Base-by-base conservation (phyloP, 441 rosid species). In the Adansonia grandidieri region DNA sequence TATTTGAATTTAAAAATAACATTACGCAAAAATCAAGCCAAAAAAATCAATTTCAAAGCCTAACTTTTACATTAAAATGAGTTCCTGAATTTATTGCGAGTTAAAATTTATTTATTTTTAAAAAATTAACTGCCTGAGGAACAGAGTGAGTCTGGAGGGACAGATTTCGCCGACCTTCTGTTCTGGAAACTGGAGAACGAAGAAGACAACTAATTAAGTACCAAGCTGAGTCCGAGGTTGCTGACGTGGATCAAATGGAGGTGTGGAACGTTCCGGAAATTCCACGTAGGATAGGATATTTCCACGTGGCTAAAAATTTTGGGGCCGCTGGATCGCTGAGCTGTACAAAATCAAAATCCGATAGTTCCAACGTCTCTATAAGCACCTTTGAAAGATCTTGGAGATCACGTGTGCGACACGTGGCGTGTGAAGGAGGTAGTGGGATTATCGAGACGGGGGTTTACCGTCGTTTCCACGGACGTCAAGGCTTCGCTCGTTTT, bases 311-410 rank as follows among this genome's bases (percentile, higher is more conserved):
- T 20, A 3, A 1, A 11, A 0, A 0, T 2, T 17, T 40, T 67
- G 85, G 73, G 73, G 76, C 14, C 64, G 2, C 1, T 1, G 62
- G n/a, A 0, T 47, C 32, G 86, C 81, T 84, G 87, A 79, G 74
- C 48, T 86, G 89, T 89, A 81, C 80, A 72, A 80, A 84, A 87
- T 58, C 63, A 58, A 58, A 58, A 86, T 84, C 83, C 42, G 71
- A 1, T 78, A 80, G 87, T 79, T 80, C 20, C 1, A 24, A 48
- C 51, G 44, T 54, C 57, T 37, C 60, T 1, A 2, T 0, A 2
- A 5, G 84, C 56, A 78, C 75, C 84, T 72, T 66, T 2, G 40
- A 1, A 1, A 47, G 83, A 83, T 80, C 78, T 51, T 53, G 13
- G 11, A 50, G 78, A 82, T 81, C 81, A 63, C 57, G 10, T 0